Conservation (phyloP, 2,329 filamentous ascomycete species). For the Colletotrichum echinochloae region DNA sequence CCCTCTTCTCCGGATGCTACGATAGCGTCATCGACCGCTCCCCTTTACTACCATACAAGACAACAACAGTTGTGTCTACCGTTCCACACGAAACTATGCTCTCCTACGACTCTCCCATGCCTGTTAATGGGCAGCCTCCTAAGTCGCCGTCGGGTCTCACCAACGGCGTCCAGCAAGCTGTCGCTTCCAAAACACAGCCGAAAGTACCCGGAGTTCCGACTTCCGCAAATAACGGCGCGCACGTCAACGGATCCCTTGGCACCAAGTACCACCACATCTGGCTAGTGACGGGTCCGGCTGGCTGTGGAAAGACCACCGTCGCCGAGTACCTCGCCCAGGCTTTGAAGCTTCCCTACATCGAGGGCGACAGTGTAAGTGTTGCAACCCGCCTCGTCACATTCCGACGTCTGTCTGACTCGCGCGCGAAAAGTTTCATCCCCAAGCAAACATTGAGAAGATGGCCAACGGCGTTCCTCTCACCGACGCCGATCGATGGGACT, state of each 20-base stretch:
- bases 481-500: slow-evolving; percentile 97
- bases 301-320: slow-evolving; percentile 83
- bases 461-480: slow-evolving; percentile 83
- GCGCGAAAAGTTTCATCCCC: slow-evolving; percentile 74
- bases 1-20: slow-evolving; percentile 6
- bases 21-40: slow-evolving; percentile 23
- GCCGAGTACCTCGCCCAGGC: slow-evolving; percentile 72
- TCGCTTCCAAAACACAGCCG: slow-evolving; percentile 46
- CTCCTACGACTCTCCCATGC: slow-evolving; percentile 61
- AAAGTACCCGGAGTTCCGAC: slow-evolving; percentile 31
- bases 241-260: slow-evolving; percentile 48
- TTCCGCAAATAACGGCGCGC: slow-evolving; percentile 46
- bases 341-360: slow-evolving; percentile 77
- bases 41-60: not conserved
- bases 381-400: not conserved
- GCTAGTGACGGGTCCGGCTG: slow-evolving; percentile 83
- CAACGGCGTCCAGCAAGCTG: slow-evolving; percentile 43
- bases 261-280: slow-evolving; percentile 75
- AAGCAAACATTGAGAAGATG: slow-evolving; percentile 93
- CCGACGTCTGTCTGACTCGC: slow-evolving; percentile 43
- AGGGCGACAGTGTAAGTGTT: slow-evolving; percentile 80
- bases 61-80: not conserved
- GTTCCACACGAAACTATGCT: slow-evolving; percentile 55
- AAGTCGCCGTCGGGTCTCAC: slow-evolving; percentile 46
- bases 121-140: slow-evolving; percentile 56